Conservation (phyloP, 75 land plant species). For the Pseudotsuga menziesii region DNA sequence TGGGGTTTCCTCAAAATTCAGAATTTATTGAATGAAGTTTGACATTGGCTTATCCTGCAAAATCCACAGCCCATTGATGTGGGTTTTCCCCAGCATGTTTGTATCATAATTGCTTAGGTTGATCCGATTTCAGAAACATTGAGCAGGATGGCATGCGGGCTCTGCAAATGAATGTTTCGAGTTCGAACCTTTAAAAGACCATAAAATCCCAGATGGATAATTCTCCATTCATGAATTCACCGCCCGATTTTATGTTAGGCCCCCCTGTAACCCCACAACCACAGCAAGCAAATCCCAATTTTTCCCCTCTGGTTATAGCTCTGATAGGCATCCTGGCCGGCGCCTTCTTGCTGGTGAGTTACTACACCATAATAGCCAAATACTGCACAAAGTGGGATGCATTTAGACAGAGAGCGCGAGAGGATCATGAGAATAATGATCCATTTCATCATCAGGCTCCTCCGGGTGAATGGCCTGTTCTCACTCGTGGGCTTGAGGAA, state of each 20-base stretch:
- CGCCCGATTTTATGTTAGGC: conserved; percentile 7
- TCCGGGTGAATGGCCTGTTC: not conserved
- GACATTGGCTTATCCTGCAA: not conserved
- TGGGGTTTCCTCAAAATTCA: not conserved
- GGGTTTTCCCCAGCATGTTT: not conserved
- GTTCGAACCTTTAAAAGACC: not conserved
- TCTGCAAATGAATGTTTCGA: not conserved
- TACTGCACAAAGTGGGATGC: conserved; percentile 32
- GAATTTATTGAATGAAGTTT: not conserved
- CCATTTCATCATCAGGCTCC: not conserved
- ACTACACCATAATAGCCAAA: conserved; percentile 58
- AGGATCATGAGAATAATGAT: conserved; percentile 4
- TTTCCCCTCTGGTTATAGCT: conserved; percentile 65
- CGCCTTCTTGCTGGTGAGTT: conserved; percentile 60
- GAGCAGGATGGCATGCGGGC: not conserved
- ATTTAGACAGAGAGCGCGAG: not conserved
- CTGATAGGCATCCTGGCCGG: conserved; percentile 68
- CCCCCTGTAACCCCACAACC: conserved; percentile 20
- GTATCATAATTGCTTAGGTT: not conserved
- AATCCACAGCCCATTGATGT: not conserved
- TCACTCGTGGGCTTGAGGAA: conserved; percentile 1
- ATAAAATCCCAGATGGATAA: not conserved
- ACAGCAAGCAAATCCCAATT: conserved; percentile 11
- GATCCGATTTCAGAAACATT: not conserved
- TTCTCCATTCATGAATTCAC: not conserved